Evolutionary conservation across 2,329 filamentous ascomycete species (phyloP).

Genomic region (Ambrosiella cleistominuta): DNA sequence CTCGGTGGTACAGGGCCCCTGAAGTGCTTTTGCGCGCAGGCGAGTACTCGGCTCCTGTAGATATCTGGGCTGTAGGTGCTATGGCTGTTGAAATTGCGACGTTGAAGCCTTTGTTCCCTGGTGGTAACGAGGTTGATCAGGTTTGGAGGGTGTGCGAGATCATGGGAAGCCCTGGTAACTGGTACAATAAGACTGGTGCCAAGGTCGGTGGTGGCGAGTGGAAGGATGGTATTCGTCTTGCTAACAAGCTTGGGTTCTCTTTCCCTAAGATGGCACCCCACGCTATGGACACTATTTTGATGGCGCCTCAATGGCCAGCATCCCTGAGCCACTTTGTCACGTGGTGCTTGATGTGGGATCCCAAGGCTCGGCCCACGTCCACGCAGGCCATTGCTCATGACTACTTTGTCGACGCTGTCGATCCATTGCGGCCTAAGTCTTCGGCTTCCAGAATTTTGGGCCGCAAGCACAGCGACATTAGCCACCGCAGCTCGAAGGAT

Average conservation of each 20-base stretch:
- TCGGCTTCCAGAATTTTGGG: conserved; percentile 69
- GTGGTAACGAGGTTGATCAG: conserved; percentile 95
- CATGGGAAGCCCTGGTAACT: conserved; percentile 96
- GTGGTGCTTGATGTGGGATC: conserved; percentile 98
- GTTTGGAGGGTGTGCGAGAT: conserved; percentile 98
- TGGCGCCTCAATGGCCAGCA: conserved; percentile 76
- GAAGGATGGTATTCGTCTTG: conserved; percentile 83
- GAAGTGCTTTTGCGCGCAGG: conserved; percentile 87
- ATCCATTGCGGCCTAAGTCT: conserved; percentile 82
- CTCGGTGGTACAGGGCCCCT: conserved; percentile 91
- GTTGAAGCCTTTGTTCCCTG: conserved; percentile 88
- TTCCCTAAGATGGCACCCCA: conserved; percentile 99
- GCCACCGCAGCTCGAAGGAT: conserved; percentile 49
- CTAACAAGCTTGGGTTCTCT: conserved; percentile 92
- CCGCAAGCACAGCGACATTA: conserved; percentile 76
- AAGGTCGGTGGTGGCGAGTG: conserved; percentile 91
- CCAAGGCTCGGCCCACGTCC: conserved; percentile 77
- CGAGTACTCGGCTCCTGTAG: conserved; percentile 92
- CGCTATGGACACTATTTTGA: conserved; percentile 84
- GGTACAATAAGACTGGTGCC: conserved; percentile 81
- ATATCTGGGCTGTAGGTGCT: conserved; percentile 95
- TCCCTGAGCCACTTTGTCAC: conserved; percentile 86
- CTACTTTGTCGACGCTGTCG: conserved; percentile 82
- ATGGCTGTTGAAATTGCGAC: conserved; percentile 98
- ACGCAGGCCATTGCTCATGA: conserved; percentile 89